These are phyloP conservation scores for Lycium ferocissimum DNA, from an alignment of 257 asterid genomes.

Conservation along the genomic window DNA sequence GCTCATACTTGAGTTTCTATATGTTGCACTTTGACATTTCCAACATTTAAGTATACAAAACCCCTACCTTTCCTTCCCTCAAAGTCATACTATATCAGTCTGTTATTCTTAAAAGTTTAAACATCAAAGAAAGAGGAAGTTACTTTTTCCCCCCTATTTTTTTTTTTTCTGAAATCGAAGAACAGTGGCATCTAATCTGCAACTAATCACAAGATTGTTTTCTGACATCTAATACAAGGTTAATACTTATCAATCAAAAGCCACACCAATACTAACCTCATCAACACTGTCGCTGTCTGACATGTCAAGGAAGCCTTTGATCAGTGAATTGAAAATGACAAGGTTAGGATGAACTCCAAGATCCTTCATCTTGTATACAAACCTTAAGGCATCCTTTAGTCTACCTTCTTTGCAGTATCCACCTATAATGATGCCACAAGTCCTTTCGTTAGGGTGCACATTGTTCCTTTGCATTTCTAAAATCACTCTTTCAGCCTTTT, in stretches of 20 bases:
- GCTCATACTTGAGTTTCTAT: neutral
- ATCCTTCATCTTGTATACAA: constrained; percentile 65
- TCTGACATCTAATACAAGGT: constrained; percentile 5
- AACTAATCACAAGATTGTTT: constrained; percentile 1
- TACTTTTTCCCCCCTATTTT: neutral
- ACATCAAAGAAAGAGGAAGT: neutral
- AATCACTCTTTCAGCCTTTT: constrained; percentile 58
- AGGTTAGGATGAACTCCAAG: constrained; percentile 60
- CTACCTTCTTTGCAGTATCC: constrained; percentile 78
- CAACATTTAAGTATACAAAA: neutral
- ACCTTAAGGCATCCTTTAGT: constrained; percentile 61
- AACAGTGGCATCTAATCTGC: constrained; percentile 16
- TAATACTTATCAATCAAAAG: constrained; percentile 20
- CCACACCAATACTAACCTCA: constrained; percentile 53
- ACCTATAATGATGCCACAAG: constrained; percentile 62
- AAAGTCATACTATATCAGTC: neutral
- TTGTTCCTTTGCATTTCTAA: constrained; percentile 62
- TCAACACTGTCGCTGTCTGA: constrained; percentile 63
- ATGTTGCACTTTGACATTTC: neutral
- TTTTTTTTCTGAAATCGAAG: neutral
- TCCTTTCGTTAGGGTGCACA: constrained; percentile 67
- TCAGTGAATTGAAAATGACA: constrained; percentile 64
- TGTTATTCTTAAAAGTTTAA: neutral
- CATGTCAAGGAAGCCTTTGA: constrained; percentile 59
- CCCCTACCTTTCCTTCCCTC: constrained; percentile 11